phyloP scores from a whole-genome alignment of 495 filamentous ascomycete genomes.

The Penicillium paxilli region DNA sequence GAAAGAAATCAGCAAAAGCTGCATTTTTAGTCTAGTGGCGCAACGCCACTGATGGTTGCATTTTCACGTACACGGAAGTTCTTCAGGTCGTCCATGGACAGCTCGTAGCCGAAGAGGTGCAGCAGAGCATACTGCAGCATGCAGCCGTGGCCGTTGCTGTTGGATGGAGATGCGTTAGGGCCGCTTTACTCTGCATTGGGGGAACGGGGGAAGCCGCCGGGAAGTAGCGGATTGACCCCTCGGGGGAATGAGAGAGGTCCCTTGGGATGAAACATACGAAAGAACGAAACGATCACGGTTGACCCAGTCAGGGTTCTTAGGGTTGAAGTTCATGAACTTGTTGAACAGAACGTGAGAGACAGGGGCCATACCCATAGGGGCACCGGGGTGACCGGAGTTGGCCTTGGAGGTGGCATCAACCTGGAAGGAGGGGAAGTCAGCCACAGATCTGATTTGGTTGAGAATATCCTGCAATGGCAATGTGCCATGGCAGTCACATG shows the following conservation, averaged over 20 bases:
- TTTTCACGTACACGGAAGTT: constrained; percentile 79
- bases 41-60: background rate
- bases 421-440: constrained; percentile 48
- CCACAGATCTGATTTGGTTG: too few relatives aligned
- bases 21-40: background rate
- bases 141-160: constrained; percentile 95
- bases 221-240: background rate
- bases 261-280: constrained; percentile 69
- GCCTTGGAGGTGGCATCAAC: constrained; percentile 95
- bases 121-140: constrained; percentile 99
- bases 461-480: too few relatives aligned
- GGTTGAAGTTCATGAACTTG: constrained; percentile 99
- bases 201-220: background rate
- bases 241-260: constrained; percentile 2
- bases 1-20: background rate
- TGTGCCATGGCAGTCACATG: too few relatives aligned
- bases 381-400: constrained; percentile 98
- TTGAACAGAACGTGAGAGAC: constrained; percentile 97
- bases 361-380: constrained; percentile 99
- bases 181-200: background rate
- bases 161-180: constrained; percentile 9
- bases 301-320: constrained; percentile 94
- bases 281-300: constrained; percentile 99
- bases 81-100: constrained; percentile 91
- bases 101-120: constrained; percentile 88